Percentiles rank a stretch among this genome's conserved stretches.
Conservation (phyloP, 257 asterid species). For the Osmanthus fragrans region DNA sequence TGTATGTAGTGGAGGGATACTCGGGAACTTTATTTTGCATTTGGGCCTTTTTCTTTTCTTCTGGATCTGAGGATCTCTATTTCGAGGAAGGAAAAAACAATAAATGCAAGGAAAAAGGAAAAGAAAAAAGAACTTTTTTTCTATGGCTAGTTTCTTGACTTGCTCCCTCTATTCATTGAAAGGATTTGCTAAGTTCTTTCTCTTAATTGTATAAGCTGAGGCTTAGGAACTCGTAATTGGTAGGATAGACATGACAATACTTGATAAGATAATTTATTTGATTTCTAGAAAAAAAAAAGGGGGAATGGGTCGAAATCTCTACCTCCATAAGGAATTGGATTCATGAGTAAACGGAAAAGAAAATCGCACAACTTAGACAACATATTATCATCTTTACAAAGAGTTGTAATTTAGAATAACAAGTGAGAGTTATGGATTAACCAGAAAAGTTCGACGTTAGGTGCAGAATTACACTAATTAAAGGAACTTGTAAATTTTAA, state of each 20-base stretch:
- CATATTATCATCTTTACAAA: too few species aligned
- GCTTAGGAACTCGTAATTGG: not conserved
- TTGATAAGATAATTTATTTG: not conserved
- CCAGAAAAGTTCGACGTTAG: too few species aligned
- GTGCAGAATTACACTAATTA: too few species aligned
- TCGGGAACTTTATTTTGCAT: conserved; percentile 30
- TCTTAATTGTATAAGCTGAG: not conserved
- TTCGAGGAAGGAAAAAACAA: not conserved
- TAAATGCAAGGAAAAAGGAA: not conserved
- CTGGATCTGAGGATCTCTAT: not conserved
- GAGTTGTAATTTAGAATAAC: too few species aligned
- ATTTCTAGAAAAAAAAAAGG: too few species aligned
- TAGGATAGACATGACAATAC: not conserved
- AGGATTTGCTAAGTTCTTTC: not conserved
- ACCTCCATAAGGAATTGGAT: too few species aligned
- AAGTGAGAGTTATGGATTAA: too few species aligned
- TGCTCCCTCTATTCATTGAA: not conserved
- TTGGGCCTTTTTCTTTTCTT: conserved; percentile 21
- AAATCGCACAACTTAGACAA: too few species aligned
- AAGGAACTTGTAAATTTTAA: too few species aligned
- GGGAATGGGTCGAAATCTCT: too few species aligned
- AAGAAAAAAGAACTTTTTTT: not conserved
- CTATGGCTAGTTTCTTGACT: not conserved
- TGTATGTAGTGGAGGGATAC: conserved; percentile 43
- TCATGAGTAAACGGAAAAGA: too few species aligned